A percentile compares a stretch with the other conserved stretches of the same genome.
phyloP scores from a whole-genome alignment of 805 yeast species.

The Zygosaccharomyces bisporus region DNA sequence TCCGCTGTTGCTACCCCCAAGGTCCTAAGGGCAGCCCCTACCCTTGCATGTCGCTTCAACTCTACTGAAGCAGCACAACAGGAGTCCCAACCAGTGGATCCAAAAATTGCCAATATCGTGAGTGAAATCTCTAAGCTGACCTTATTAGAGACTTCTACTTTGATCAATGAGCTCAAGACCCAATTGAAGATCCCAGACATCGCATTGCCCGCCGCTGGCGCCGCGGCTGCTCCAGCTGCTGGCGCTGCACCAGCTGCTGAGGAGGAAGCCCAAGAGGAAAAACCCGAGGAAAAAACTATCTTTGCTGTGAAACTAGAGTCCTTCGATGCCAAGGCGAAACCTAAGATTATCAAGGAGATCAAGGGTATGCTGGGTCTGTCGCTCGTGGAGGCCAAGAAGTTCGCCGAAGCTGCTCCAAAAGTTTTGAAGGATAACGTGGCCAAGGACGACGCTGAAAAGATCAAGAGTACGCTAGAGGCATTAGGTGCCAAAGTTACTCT shows the following conservation, averaged over 20 bases:
- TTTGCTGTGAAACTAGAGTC: conserved; percentile 89
- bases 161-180: conserved; percentile 73
- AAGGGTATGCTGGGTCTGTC: conserved; percentile 87
- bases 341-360: conserved; percentile 96
- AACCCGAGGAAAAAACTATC: conserved; percentile 84
- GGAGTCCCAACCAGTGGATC: conserved; percentile 59
- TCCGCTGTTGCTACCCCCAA: conserved; percentile 12
- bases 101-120: conserved; percentile 83
- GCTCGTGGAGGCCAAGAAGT: conserved; percentile 94
- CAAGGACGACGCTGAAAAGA: conserved; percentile 97
- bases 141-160: conserved; percentile 86
- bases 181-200: conserved; percentile 92
- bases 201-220: conserved; percentile 70
- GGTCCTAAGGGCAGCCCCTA: conserved; percentile 11
- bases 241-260: conserved; percentile 66
- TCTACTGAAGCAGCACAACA: conserved; percentile 52
- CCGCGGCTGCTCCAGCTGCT: conserved; percentile 48
- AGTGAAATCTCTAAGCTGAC: conserved; percentile 87
- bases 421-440: conserved; percentile 90
- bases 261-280: conserved; percentile 70
- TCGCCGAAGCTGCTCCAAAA: conserved; percentile 97
- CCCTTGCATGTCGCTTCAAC: conserved; percentile 43
- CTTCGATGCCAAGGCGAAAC: conserved; percentile 91
- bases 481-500: conserved; percentile 90
- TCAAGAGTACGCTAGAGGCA: conserved; percentile 86